Percentiles rank a stretch among this genome's conserved stretches.
Conservation (phyloP, 2,329 filamentous ascomycete species). For the Pseudogymnoascus verrucosus region DNA sequence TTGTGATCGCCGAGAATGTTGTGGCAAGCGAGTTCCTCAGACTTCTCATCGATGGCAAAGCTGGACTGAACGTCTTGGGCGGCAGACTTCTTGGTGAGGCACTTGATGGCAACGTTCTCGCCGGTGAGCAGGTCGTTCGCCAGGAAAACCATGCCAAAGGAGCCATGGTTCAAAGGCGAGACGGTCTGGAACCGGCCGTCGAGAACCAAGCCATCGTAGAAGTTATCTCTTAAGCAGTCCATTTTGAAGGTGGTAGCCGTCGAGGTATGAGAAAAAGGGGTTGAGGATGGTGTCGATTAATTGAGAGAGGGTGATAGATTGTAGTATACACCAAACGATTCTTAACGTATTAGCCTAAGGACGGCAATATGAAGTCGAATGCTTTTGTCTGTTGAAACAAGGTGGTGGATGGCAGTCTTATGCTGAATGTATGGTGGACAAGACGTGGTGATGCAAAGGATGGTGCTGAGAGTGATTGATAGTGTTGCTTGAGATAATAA, state of each 20-base stretch:
- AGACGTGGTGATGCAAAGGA: conserved; percentile 17
- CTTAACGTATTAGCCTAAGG: conserved; percentile 20
- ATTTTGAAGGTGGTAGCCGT: conserved; percentile 38
- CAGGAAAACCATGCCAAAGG: conserved; percentile 97
- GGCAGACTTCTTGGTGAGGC: conserved; percentile 74
- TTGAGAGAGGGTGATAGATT: conserved; percentile 12
- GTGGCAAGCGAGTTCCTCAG: conserved; percentile 74
- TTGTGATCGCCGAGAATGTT: conserved; percentile 68
- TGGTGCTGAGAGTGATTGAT: conserved; percentile 28
- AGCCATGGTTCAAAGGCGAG: conserved; percentile 94
- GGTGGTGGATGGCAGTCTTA: conserved; percentile 19
- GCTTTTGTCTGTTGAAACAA: conserved; percentile 30
- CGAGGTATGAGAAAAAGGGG: neutral
- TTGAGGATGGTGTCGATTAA: conserved; percentile 15
- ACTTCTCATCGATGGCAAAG: conserved; percentile 72
- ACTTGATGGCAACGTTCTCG: conserved; percentile 88
- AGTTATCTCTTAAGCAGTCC: conserved; percentile 82
- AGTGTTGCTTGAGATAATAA: conserved; percentile 21
- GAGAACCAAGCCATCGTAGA: conserved; percentile 70
- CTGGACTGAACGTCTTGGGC: conserved; percentile 50
- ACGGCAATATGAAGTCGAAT: conserved; percentile 13
- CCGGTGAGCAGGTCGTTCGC: conserved; percentile 72
- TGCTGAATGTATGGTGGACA: conserved; percentile 14
- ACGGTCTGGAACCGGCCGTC: conserved; percentile 86
- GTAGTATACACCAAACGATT: conserved; percentile 26